A percentile compares a stretch with the other conserved stretches of the same genome.
These are phyloP conservation scores for Plantago major DNA, from an alignment of 257 asterid genomes.

Conservation along the genomic window DNA sequence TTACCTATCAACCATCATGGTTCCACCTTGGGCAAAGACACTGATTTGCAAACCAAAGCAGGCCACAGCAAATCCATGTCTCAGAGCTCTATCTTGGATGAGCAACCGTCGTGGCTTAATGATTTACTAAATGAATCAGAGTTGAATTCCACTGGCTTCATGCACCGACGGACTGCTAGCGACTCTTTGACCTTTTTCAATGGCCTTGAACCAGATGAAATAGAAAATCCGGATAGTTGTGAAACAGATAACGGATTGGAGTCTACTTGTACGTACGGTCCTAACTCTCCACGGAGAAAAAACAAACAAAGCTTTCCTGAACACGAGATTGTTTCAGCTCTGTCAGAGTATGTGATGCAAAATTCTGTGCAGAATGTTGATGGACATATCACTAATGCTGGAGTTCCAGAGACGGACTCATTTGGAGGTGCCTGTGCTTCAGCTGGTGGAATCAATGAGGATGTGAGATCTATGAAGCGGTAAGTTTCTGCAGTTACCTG, in stretches of 20 bases:
- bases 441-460: slow-evolving; percentile 32
- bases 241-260: slow-evolving; percentile 43
- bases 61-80: slow-evolving; percentile 40
- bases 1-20: slow-evolving; percentile 17
- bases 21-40: slow-evolving; percentile 28
- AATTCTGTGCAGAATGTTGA: slow-evolving; percentile 42
- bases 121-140: slow-evolving; percentile 61
- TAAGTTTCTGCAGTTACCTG: slow-evolving; percentile 28
- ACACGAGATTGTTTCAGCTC: slow-evolving; percentile 55
- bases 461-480: slow-evolving; percentile 48
- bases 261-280: slow-evolving; percentile 61
- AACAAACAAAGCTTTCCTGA: slow-evolving; percentile 43
- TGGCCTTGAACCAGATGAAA: slow-evolving; percentile 28
- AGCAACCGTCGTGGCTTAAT: slow-evolving; percentile 67
- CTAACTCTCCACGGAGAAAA: slow-evolving; percentile 75
- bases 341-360: slow-evolving; percentile 50
- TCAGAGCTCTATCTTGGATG: slow-evolving; percentile 45
- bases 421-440: slow-evolving; percentile 29
- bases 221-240: slow-evolving; percentile 32
- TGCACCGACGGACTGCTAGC: slow-evolving; percentile 54
- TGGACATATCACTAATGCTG: slow-evolving; percentile 33
- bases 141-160: slow-evolving; percentile 28
- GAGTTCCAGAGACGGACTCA: slow-evolving; percentile 30
- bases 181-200: slow-evolving; percentile 46
- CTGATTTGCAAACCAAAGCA: slow-evolving; percentile 22